Evolutionary conservation across 1,284 basidiomycete species (phyloP), one percentile per base, ranked within the genome.

Genomic region (Tilletia setariae): DNA sequence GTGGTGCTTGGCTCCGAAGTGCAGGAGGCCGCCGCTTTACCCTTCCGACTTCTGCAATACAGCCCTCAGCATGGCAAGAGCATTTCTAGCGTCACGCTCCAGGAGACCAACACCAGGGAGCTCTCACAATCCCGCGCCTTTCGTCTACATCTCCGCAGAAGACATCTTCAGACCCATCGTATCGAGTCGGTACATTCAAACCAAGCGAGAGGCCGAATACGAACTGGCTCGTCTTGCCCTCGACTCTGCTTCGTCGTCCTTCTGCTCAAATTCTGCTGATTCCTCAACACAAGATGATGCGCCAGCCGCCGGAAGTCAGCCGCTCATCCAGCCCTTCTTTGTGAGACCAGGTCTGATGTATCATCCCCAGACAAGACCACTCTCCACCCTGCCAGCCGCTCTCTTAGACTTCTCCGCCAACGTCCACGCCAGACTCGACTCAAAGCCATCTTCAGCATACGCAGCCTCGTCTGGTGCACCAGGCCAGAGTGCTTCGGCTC

Each of bases 111-210:
- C 9, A 43, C 71, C 2, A 64, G 66, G 64, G 56, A 72, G 28
- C 70, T 71, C 11, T 67, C 70, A 19, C 63, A 68, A 15, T n/a
- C 43, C 53, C 23, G n/a, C 73, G 16, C 88, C 92, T 4, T 98
- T 98, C 83, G 87, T 97, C 53, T 98, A 91, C 84, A 86, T 98
- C 71, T 98, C 95, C 42, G 94, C 95, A 3, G 94, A 94, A 76
- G 94, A 97, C 79, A 88, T 94, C 53, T 93, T 90, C 84, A 87
- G 92, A 30, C 95, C 95, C 1, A 79, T 95, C 73, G 88, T 98
- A 42, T 89, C 94, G 28, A 85, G 87, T 0, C 85, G 90, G 49
- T 98, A 98, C 84, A 92, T 96, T 74, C 86, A 89, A 77, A 90
- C 91, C 3, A 98, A 98, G 84, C 88, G 93, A 23, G 89, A 94